Base-by-base conservation (phyloP, 176 grass and related monocot genomes). In the Phoenix roebelenii region DNA sequence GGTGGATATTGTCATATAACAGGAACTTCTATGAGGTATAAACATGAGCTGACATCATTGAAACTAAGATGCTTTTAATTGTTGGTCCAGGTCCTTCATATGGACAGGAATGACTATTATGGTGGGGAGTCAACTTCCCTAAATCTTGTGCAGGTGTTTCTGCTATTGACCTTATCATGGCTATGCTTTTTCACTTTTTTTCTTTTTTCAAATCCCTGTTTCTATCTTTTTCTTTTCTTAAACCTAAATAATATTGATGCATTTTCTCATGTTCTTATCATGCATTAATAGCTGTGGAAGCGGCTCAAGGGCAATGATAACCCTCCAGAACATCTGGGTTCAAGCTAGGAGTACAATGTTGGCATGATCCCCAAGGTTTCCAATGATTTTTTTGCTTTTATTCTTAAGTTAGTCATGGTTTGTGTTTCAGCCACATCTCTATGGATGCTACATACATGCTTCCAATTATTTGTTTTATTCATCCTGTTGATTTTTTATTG, bases 321-420 rank as follows among this genome's bases (percentile, higher is more conserved):
- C 49, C 61, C 87, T 26, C 82, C 84, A 22, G 81, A 92, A 25
- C 75, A 77, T 81, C 66, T 89, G 23, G 87, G 93, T 18, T 0
- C 72, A 58, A 92, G 78, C 79, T 89, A 85, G 64, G 84, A 92
- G 15, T 98, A 98, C 81, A 98, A 98, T 70, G 93, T 98, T 16
- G 93, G 92, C 24, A 98, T 98, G 93, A 67, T 98, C 18, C 88
- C 93, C 53, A 92, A 98, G 84, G 93, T 96, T 30, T n/a, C 60
- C 5, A 7, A 9, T 35, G 32, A 0, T 9, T 35, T 35, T 35
- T 1, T 35, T 35, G 32, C 32, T 35, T 35, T 35, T 35, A 35
- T 35, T 35, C 32, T 35, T 35, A 35, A 35, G 5, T 35, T 7
- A 35, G 32, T 35, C 32, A 35, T 35, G 30, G 32, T 9, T 35